Conservation (phyloP, 2,329 filamentous ascomycete species). For the Daldinia eschscholtzii region DNA sequence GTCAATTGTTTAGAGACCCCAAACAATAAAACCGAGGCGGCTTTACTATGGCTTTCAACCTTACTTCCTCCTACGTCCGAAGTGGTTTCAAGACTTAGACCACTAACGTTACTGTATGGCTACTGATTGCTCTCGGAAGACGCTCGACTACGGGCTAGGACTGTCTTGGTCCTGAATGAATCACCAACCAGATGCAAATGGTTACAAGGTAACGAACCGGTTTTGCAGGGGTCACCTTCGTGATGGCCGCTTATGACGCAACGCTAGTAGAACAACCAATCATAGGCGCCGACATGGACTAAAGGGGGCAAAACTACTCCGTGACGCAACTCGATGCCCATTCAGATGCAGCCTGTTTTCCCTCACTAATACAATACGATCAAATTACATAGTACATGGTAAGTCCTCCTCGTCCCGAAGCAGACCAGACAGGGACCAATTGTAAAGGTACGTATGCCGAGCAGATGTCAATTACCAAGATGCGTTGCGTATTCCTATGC, state of each 20-base stretch:
- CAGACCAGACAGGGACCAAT: slow-evolving; percentile 10
- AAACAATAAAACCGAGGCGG: background rate
- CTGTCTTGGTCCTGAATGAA: slow-evolving; percentile 1
- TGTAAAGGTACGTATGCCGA: slow-evolving; percentile 32
- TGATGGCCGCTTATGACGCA: slow-evolving; percentile 40
- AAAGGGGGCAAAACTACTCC: slow-evolving; percentile 44
- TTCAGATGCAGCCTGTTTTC: slow-evolving; percentile 24
- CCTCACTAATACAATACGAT: background rate
- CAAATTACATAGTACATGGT: background rate
- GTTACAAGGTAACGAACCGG: slow-evolving; percentile 32
- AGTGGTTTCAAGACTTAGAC: slow-evolving; percentile 17
- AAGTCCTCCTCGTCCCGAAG: slow-evolving; percentile 19
- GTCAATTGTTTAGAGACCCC: background rate
- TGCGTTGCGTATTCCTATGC: slow-evolving; percentile 18
- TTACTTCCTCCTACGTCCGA: background rate
- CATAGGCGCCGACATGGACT: slow-evolving; percentile 37
- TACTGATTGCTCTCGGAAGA: slow-evolving; percentile 4
- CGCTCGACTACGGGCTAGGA: slow-evolving; percentile 16
- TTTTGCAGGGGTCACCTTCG: slow-evolving; percentile 29
- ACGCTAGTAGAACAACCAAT: slow-evolving; percentile 39
- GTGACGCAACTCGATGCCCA: slow-evolving; percentile 31
- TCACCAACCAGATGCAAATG: slow-evolving; percentile 15
- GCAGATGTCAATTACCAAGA: slow-evolving; percentile 27
- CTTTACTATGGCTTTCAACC: background rate
- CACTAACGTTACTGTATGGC: slow-evolving; percentile 24